phyloP scores from a whole-genome alignment of 495 filamentous ascomycete species.

The Chlorociboria aeruginascens region DNA sequence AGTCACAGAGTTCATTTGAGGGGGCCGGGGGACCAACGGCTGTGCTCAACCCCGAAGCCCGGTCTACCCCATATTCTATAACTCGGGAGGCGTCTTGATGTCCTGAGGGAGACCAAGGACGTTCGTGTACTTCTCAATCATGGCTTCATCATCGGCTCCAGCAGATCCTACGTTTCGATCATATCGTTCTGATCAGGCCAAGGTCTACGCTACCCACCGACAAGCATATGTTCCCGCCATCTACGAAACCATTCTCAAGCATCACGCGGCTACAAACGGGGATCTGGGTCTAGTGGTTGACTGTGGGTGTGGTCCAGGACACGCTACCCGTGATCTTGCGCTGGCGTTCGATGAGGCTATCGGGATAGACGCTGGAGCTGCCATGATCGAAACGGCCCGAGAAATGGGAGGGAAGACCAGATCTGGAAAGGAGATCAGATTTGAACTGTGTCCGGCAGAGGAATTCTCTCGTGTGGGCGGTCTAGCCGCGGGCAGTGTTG shows the following conservation, averaged over 20 bases:
- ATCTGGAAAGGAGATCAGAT: slow-evolving; percentile 25
- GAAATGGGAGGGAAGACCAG: slow-evolving; percentile 24
- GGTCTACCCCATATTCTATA: too few species aligned
- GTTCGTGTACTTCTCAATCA: background rate
- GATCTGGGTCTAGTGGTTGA: slow-evolving; percentile 34
- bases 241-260: slow-evolving; percentile 33
- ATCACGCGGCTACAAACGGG: slow-evolving; percentile 38
- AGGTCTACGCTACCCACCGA: slow-evolving; percentile 31
- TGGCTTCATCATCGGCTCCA: background rate
- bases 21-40: too few species aligned
- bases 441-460: slow-evolving; percentile 34
- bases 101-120: too few species aligned
- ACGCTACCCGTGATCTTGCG: slow-evolving; percentile 56
- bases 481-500: slow-evolving; percentile 28
- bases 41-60: too few species aligned
- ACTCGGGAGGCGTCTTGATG: too few species aligned
- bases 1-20: too few species aligned
- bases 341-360: slow-evolving; percentile 51
- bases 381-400: slow-evolving; percentile 40
- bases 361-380: slow-evolving; percentile 38
- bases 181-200: slow-evolving; percentile 32
- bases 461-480: slow-evolving; percentile 19
- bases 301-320: slow-evolving; percentile 48
- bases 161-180: slow-evolving; percentile 30
- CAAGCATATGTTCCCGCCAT: slow-evolving; percentile 29